Evolutionary conservation across 768 basidiomycete genomes (phyloP).

Genomic region (Lactarius sanguifluus): DNA sequence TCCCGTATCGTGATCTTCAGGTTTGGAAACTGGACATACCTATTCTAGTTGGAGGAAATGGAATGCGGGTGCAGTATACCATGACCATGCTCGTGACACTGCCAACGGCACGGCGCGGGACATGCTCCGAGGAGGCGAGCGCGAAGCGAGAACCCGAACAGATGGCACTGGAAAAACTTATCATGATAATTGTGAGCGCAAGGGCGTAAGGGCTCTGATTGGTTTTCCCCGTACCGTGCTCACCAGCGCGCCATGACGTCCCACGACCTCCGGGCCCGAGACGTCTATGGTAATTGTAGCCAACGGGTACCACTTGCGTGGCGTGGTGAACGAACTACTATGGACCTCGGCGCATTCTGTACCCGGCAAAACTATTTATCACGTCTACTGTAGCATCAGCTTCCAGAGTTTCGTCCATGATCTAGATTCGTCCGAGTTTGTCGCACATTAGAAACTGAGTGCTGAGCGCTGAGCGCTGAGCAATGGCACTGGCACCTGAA

Average conservation of each 20-base stretch:
- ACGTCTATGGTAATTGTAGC: not conserved
- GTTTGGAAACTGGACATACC: not conserved
- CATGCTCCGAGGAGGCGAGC: not conserved
- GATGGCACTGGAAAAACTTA: not conserved
- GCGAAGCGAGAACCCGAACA: not conserved
- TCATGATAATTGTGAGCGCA: not conserved
- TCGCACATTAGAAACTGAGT: not conserved
- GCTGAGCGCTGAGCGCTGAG: not conserved
- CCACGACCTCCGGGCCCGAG: not conserved
- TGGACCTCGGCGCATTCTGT: not conserved
- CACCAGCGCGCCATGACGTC: not conserved
- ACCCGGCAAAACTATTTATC: not conserved
- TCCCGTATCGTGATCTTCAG: not conserved
- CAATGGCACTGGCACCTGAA: not conserved
- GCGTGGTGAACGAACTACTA: not conserved
- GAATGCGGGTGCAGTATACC: not conserved
- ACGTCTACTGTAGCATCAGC: not conserved
- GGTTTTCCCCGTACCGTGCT: not conserved
- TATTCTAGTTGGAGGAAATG: not conserved
- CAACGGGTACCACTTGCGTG: not conserved
- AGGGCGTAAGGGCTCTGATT: not conserved
- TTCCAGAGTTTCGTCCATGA: not conserved
- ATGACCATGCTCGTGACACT: not conserved
- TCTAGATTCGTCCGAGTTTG: conserved; percentile 1
- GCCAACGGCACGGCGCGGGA: not conserved